Base-by-base conservation (phyloP, 345 rosid species). In the Eucalyptus marginata region DNA sequence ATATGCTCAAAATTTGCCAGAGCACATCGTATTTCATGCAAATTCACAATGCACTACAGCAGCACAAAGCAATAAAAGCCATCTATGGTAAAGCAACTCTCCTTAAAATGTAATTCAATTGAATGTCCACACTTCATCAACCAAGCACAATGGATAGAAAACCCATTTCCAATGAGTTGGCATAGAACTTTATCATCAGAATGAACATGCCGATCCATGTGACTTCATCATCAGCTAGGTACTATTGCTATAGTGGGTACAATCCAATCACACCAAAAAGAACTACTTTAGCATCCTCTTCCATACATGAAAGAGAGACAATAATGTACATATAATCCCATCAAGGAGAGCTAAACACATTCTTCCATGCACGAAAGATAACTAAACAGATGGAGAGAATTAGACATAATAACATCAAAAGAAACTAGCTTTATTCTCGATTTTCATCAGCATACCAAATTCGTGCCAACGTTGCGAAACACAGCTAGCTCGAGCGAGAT, bases 381-480 rank as follows among this genome's bases (percentile, higher is more conserved):
- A 76, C 84, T 20, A 33, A 64, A 47, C 44, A 36, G 71, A 66
- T 51, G 27, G 10, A 46, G 10, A 8, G 68, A 80, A 50, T 50
- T 83, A 50, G 71, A 22, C 40, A 76, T 15, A 27, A 40, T 25
- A 49, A 62, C 64, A 16, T 49, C 84, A 68, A 87, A 76, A 43
- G 47, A 76, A 76, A 76, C 8, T 76, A 76, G 84, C 84, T 36
- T 76, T 76, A 76, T 76, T 44, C 84, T 40, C 29, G 15, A 76
- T 3, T 22, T 76, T 76, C 84, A 76, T 40, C 66, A 86, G 88
- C 94, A 92, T 91, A 98, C 99, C 98, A 88, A 94, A 95, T 13
- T 88, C 85, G 58, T 94, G 93, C 98, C 98, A 98, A 11, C 90
- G 89, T 51, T 89, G 95, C 27, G 99, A 98, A 87, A 95, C 97